Base-by-base conservation (phyloP, 1,284 basidiomycete species). In the Microbotryum silenes-acaulis region DNA sequence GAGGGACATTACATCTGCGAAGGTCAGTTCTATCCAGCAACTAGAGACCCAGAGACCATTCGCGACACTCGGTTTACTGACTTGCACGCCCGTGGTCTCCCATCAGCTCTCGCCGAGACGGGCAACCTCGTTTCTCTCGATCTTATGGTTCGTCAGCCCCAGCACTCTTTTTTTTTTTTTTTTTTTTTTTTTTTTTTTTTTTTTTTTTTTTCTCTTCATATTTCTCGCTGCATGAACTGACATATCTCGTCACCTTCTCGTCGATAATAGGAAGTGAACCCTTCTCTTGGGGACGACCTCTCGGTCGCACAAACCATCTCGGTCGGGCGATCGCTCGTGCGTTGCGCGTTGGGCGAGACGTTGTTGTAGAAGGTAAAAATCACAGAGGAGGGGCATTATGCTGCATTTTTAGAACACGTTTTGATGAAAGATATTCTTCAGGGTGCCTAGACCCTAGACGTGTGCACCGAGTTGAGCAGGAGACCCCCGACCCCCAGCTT, bases 1-100 rank as follows among this genome's bases (percentile, higher is more conserved):
- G 96, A 99, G 75, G 96, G 94, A 12, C 89, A 93, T 77, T 96
- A 94, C 77, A 96, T 97, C 72, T 93, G 90, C 74, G 96, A 98
- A 77, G 59, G 61, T 64, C 6, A 16, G 56, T 27, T 20, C 16
- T 4, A 31, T 31, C 31, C 8, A 31, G 31, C 31, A 31, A 10
- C 7, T 31, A 31, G 31, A 31, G 31, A 9, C 31, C 7, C 7
- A 23, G 29, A 31, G 29, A 31, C 29, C 29, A 31, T 31, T 31
- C 31, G 31, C 2, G 31, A 3, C 31, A 31, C 31, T 31, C 31
- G 31, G 31, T 31, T 31, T 31, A 31, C 8, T 31, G 31, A 31
- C 31, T 31, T 31, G 31, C 8, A 31, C 31, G 9, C 31, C 31
- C 31, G 1, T 31, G 31, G 31, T 6, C 46, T 23, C 27, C 2